Percentiles rank a stretch among this genome's conserved stretches.
Conservation (phyloP, 305 asterid genomes). For the Ilex paraguariensis region DNA sequence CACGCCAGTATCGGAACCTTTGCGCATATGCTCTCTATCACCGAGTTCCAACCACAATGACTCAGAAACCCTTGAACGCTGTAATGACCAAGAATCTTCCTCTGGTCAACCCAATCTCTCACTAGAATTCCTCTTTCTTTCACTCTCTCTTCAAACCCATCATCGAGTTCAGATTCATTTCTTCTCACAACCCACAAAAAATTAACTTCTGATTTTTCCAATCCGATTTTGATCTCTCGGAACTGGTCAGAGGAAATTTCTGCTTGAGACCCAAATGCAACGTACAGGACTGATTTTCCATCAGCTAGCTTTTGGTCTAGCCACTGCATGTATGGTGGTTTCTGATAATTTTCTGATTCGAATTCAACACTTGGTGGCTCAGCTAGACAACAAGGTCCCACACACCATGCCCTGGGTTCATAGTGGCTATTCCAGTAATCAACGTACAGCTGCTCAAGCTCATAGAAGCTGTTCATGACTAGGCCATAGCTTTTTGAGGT, state of each 20-base stretch:
- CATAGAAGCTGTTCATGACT: constrained; percentile 44
- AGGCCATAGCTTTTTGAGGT: constrained; percentile 35
- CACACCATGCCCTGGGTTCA: constrained; percentile 24
- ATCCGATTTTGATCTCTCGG: constrained; percentile 40
- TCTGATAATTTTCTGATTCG: neutral
- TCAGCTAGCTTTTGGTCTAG: constrained; percentile 34
- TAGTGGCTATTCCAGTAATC: constrained; percentile 16
- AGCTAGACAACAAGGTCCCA: constrained; percentile 56
- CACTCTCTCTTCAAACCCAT: neutral
- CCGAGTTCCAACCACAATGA: constrained; percentile 56
- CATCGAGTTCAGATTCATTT: neutral
- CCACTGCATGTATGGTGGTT: constrained; percentile 44
- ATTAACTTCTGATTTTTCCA: constrained; percentile 24
- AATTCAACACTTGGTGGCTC: constrained; percentile 5
- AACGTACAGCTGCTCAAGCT: constrained; percentile 34
- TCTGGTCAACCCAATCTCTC: constrained; percentile 12
- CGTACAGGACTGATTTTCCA: constrained; percentile 36
- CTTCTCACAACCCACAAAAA: constrained; percentile 11
- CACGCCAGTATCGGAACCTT: constrained; percentile 43
- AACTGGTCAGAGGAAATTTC: constrained; percentile 37
- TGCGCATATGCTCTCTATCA: constrained; percentile 43
- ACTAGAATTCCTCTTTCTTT: constrained; percentile 10
- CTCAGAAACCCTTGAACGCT: constrained; percentile 7
- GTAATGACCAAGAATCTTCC: neutral
- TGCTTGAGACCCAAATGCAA: constrained; percentile 77